phyloP scores from a whole-genome alignment of 2,329 filamentous ascomycete species.

The Fusarium sp. region DNA sequence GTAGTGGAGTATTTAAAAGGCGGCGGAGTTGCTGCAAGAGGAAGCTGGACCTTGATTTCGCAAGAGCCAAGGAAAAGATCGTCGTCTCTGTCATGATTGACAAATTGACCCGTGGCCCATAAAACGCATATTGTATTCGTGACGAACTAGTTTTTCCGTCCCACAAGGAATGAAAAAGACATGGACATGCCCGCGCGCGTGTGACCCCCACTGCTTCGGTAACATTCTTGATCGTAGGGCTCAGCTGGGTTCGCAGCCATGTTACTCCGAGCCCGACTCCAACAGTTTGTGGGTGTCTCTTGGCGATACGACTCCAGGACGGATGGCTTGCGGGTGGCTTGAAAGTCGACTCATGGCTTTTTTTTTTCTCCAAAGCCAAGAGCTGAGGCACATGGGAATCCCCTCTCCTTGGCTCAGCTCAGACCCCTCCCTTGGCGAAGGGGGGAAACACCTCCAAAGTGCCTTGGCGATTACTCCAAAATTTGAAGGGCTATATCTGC shows the following conservation, averaged over 20 bases:
- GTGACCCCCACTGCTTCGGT: not conserved
- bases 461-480: not conserved
- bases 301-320: constrained; percentile 4
- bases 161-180: constrained; percentile 3
- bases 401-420: not conserved
- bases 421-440: constrained; percentile 8
- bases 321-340: constrained; percentile 2
- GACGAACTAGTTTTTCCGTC: constrained; percentile 18
- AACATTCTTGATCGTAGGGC: not conserved
- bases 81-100: constrained; percentile 6
- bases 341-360: not conserved
- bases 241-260: not conserved
- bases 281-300: not conserved
- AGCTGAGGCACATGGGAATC: not conserved
- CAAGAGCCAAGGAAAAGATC: not conserved
- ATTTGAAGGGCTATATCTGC: not conserved
- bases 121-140: not conserved
- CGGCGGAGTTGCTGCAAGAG: constrained; percentile 2
- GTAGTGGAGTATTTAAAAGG: not conserved
- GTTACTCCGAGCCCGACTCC: not conserved
- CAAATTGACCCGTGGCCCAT: constrained; percentile 1
- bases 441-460: not conserved
- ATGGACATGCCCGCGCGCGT: not conserved
- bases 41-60: not conserved
- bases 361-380: not conserved